Conservation (phyloP, 1,284 basidiomycete genomes). For the Sphaerobolus stellatus region DNA sequence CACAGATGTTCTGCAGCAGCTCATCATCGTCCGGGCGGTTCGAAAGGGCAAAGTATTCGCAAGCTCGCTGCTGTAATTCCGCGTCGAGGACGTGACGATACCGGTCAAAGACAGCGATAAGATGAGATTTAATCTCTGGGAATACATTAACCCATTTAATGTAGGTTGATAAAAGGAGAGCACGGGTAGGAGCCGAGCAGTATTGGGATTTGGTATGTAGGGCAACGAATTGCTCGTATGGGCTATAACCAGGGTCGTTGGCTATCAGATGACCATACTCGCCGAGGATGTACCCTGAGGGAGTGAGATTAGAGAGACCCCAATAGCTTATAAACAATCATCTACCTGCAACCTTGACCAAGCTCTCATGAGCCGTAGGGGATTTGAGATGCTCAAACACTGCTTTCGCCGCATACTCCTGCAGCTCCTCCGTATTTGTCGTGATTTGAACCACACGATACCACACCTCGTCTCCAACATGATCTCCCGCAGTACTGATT, state of each 20-base stretch:
- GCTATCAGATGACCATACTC: slow-evolving; percentile 98
- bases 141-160: slow-evolving; percentile 99
- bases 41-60: slow-evolving; percentile 90
- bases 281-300: slow-evolving; percentile 87
- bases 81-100: slow-evolving; percentile 97
- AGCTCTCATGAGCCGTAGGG: slow-evolving; percentile 91
- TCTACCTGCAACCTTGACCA: slow-evolving; percentile 94
- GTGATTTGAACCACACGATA: slow-evolving; percentile 98
- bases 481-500: slow-evolving; percentile 95
- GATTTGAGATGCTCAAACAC: slow-evolving; percentile 88
- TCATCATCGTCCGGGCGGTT: slow-evolving; percentile 85
- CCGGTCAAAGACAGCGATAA: slow-evolving; percentile 95
- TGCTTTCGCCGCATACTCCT: slow-evolving; percentile 93
- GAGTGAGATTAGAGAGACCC: not conserved
- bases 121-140: slow-evolving; percentile 94
- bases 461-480: slow-evolving; percentile 99
- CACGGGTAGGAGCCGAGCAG: slow-evolving; percentile 89
- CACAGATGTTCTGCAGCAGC: slow-evolving; percentile 90
- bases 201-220: slow-evolving; percentile 95
- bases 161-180: slow-evolving; percentile 93
- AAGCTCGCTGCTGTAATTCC: slow-evolving; percentile 96
- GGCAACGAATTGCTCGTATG: slow-evolving; percentile 92
- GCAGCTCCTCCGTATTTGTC: slow-evolving; percentile 96
- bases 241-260: slow-evolving; percentile 90
- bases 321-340: slow-evolving; percentile 13